Base-by-base conservation (phyloP, 2,329 filamentous ascomycete genomes). In the Setomelanomma holmii region DNA sequence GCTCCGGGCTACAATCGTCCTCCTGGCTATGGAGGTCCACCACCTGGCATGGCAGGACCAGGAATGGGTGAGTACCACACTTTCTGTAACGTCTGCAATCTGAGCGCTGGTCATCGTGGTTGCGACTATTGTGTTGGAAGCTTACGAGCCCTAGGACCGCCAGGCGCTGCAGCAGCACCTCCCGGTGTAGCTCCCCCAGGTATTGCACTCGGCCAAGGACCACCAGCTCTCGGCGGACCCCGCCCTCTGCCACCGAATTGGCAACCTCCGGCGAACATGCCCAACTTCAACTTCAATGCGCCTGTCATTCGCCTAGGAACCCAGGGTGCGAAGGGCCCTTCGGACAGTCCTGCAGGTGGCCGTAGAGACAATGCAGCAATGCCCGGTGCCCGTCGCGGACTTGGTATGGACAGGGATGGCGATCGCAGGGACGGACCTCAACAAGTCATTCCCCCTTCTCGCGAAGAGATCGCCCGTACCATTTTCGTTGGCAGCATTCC, bases 241-340 rank as follows among this genome's bases (percentile, higher is more conserved):
- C 90, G 85, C 75, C 87, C 86, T 68, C 87, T 96, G 60, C 91
- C 91, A 56, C 80, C 87, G 53, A 91, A 87, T 75, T 97, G 96
- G 77, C 90, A 96, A 79, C 86, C 91, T 42, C 93, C 93, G 8
- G 82, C 90, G 44, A 96, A 95, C 72, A 90, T 97, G 84, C 92
- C 93, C 45, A 96, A 96, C 74, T 96, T 99, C 81, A 97, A 99
- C 80, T 96, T 98, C 80, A 96, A 90, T 69, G 95, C 95, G 30
- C 93, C 93, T 50, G 92, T 98, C 54, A 98, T 99, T 70, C 90
- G 95, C 49, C 84, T 99, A 40, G 95, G 93, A 36, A 93, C 92
- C 1, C 84, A 88, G 17, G 75, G 86, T 2, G 76, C 84, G n/a
- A 91, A 91, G 68, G 80, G 87, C 30, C 43, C 73, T 68, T 24